phyloP scores from a whole-genome alignment of 768 basidiomycete species.

The Termitomyces heimii region DNA sequence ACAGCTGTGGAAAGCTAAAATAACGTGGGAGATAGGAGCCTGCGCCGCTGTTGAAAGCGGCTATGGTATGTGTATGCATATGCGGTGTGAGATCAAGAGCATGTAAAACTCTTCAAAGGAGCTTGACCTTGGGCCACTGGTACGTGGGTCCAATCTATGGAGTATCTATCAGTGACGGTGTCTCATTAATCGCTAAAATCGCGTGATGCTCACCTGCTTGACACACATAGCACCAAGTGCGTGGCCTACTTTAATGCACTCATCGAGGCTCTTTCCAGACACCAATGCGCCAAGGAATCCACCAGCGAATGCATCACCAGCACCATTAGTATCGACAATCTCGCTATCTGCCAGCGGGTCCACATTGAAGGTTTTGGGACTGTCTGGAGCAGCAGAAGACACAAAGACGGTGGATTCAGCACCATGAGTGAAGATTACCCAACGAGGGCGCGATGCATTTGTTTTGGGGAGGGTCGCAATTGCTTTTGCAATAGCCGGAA shows the following conservation, averaged over 20 bases:
- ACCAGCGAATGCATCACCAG: constrained; percentile 96
- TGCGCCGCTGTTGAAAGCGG: constrained; percentile 22
- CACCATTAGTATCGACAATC: constrained; percentile 97
- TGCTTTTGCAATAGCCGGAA: constrained; percentile 60
- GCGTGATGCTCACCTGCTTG: constrained; percentile 46
- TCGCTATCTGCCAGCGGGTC: constrained; percentile 46
- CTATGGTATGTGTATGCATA: constrained; percentile 14
- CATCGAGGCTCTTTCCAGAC: constrained; percentile 69
- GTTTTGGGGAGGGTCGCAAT: constrained; percentile 75
- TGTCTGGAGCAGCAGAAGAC: constrained; percentile 46
- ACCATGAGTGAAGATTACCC: constrained; percentile 91
- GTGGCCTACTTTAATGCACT: constrained; percentile 82
- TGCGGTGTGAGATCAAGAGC: background rate
- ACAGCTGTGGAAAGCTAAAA: constrained; percentile 16
- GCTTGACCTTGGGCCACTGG: constrained; percentile 9
- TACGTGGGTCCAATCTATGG: constrained; percentile 6
- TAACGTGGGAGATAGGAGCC: constrained; percentile 2
- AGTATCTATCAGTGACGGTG: background rate
- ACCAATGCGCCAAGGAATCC: constrained; percentile 89
- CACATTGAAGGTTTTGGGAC: constrained; percentile 54
- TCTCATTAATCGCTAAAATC: background rate
- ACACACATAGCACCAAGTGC: constrained; percentile 83
- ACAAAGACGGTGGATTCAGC: constrained; percentile 75
- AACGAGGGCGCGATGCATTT: constrained; percentile 70
- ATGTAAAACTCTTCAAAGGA: background rate